These are phyloP conservation scores for Podila epigama DNA, from an alignment of 192 early-diverging fungal genomes.

Conservation along the genomic window DNA sequence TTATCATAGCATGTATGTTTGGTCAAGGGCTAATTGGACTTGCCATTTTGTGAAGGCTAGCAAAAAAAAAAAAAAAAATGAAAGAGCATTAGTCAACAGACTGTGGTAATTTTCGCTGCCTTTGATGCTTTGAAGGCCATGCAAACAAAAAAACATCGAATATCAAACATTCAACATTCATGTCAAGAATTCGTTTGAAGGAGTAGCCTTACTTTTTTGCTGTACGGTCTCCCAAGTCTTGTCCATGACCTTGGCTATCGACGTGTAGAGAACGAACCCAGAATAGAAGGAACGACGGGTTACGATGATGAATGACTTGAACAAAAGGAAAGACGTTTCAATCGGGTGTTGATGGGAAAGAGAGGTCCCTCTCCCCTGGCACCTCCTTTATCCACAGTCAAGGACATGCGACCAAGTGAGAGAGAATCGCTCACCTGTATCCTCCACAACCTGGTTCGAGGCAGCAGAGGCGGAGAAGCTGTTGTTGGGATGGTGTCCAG, in stretches of 20 bases:
- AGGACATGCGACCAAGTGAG: neutral
- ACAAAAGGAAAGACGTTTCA: too few species aligned
- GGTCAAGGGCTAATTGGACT: neutral
- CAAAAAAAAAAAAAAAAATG: slow-evolving; percentile 1
- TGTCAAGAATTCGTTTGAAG: neutral
- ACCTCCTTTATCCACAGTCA: neutral
- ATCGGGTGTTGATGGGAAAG: too few species aligned
- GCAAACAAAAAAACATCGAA: too few species aligned
- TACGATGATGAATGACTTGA: too few species aligned
- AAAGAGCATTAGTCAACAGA: neutral
- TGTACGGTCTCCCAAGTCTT: slow-evolving; percentile 89
- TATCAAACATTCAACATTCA: too few species aligned
- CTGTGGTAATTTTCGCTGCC: neutral
- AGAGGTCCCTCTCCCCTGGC: neutral
- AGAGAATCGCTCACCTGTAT: slow-evolving; percentile 49
- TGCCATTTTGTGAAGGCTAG: slow-evolving; percentile 88
- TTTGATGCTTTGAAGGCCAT: too few species aligned
- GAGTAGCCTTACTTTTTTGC: slow-evolving; percentile 80
- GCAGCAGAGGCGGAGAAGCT: slow-evolving; percentile 44
- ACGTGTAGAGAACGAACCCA: too few species aligned
- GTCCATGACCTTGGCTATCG: slow-evolving; percentile 68
- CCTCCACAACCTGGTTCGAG: slow-evolving; percentile 60
- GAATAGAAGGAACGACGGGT: too few species aligned
- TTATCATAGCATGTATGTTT: too few species aligned
- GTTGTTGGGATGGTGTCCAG: slow-evolving; percentile 9